These are phyloP conservation scores for Pseudocercospora musae DNA, from an alignment of 2,329 filamentous ascomycete species.

Conservation along the genomic window DNA sequence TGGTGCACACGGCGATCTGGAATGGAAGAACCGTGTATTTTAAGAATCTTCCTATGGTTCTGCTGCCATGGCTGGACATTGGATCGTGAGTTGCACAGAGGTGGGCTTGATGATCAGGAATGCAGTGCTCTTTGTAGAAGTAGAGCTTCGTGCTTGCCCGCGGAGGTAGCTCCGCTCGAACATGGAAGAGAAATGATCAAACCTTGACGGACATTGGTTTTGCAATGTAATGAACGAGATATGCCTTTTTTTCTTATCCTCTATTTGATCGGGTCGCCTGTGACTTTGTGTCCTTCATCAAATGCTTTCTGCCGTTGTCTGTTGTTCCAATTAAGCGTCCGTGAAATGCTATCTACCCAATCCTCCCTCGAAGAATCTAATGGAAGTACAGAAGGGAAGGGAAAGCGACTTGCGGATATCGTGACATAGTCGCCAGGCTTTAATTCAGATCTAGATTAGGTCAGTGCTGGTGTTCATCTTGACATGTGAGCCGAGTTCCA, in stretches of 20 bases:
- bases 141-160: too few species aligned
- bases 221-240: neutral
- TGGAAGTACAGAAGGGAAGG: conserved; percentile 73
- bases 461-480: neutral
- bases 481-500: neutral
- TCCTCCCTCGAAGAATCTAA: conserved; percentile 68
- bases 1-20: conserved; percentile 8
- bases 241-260: neutral
- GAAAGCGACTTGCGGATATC: conserved; percentile 74
- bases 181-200: neutral
- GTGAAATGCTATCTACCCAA: conserved; percentile 77
- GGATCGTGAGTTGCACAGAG: neutral
- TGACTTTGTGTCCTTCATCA: conserved; percentile 33
- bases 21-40: conserved; percentile 13
- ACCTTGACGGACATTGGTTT: too few species aligned
- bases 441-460: conserved; percentile 54
- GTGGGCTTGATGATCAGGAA: neutral
- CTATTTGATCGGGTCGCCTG: neutral
- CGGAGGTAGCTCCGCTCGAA: neutral
- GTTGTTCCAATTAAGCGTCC: conserved; percentile 79
- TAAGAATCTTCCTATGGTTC: neutral
- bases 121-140: too few species aligned
- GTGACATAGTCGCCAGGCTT: conserved; percentile 78
- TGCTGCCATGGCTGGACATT: neutral
- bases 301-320: conserved; percentile 70